Evolutionary conservation across 495 filamentous ascomycete genomes (phyloP).

Genomic region (Neohortaea acidophila): DNA sequence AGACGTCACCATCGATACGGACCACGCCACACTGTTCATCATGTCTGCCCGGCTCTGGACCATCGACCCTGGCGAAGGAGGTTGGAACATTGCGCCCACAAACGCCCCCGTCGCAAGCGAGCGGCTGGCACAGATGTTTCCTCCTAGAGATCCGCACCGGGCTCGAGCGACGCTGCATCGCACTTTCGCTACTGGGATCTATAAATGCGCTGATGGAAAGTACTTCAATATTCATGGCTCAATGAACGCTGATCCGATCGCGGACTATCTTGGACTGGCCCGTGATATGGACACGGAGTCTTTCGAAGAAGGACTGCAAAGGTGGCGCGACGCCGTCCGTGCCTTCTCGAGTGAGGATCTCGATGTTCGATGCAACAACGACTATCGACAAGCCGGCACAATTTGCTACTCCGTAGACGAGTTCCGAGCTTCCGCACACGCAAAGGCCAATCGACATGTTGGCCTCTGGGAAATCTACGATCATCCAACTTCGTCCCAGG

Average conservation of each 20-base stretch:
- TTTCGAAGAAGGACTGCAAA: slow-evolving; percentile 12
- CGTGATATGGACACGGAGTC: not conserved
- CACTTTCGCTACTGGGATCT: slow-evolving; percentile 31
- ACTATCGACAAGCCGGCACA: slow-evolving; percentile 36
- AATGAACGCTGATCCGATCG: slow-evolving; percentile 5
- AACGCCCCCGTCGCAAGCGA: not conserved
- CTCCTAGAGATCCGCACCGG: slow-evolving; percentile 12
- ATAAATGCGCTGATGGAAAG: slow-evolving; percentile 17
- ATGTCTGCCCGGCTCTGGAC: slow-evolving; percentile 22
- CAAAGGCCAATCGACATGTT: slow-evolving; percentile 26
- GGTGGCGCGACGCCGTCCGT: slow-evolving; percentile 13
- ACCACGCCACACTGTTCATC: slow-evolving; percentile 28
- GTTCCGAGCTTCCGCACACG: slow-evolving; percentile 33
- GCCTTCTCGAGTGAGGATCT: slow-evolving; percentile 21
- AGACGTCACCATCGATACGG: slow-evolving; percentile 18
- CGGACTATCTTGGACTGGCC: slow-evolving; percentile 30
- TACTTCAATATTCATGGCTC: slow-evolving; percentile 33
- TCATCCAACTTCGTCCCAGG: slow-evolving; percentile 28
- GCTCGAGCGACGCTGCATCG: slow-evolving; percentile 15
- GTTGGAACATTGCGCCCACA: not conserved
- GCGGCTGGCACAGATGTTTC: not conserved
- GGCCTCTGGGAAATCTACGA: slow-evolving; percentile 31
- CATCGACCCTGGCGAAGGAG: slow-evolving; percentile 2
- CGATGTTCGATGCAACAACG: slow-evolving; percentile 29
- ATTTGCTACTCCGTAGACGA: slow-evolving; percentile 34